phyloP scores from a whole-genome alignment of 306 rosid genomes.

The Vigna hirtella region DNA sequence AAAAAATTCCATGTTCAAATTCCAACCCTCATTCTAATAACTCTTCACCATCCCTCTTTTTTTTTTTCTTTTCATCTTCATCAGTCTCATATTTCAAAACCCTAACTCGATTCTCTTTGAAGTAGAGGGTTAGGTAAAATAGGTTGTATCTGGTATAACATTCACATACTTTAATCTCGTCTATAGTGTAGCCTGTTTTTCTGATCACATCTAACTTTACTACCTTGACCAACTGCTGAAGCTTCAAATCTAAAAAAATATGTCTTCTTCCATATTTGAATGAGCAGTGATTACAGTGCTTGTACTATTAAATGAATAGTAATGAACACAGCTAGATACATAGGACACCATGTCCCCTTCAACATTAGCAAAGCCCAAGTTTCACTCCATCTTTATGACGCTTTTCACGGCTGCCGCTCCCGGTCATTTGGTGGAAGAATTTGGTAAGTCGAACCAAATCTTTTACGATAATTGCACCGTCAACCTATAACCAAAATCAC shows the following conservation, averaged over 20 bases:
- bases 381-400: constrained; percentile 34
- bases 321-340: constrained; percentile 31
- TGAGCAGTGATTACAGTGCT: background rate
- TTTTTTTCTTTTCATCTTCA: too few relatives aligned
- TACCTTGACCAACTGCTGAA: constrained; percentile 5
- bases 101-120: too few relatives aligned
- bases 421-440: background rate
- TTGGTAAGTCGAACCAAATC: background rate
- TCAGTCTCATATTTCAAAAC: too few relatives aligned
- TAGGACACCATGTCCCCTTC: constrained; percentile 37
- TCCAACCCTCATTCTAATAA: too few relatives aligned
- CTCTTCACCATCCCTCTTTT: too few relatives aligned
- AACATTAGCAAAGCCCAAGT: constrained; percentile 39
- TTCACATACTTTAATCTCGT: constrained; percentile 10
- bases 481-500: background rate
- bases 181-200: constrained; percentile 41
- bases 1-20: too few relatives aligned
- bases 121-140: constrained; percentile 21
- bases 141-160: constrained; percentile 29
- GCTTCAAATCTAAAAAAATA: background rate
- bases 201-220: constrained; percentile 39
- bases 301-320: background rate
- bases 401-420: background rate
- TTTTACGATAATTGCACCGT: constrained; percentile 9
- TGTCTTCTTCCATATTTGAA: background rate